A percentile compares a stretch with the other conserved stretches of the same genome.
Conservation (phyloP, 306 rosid species). For the Phaseolus lunatus region DNA sequence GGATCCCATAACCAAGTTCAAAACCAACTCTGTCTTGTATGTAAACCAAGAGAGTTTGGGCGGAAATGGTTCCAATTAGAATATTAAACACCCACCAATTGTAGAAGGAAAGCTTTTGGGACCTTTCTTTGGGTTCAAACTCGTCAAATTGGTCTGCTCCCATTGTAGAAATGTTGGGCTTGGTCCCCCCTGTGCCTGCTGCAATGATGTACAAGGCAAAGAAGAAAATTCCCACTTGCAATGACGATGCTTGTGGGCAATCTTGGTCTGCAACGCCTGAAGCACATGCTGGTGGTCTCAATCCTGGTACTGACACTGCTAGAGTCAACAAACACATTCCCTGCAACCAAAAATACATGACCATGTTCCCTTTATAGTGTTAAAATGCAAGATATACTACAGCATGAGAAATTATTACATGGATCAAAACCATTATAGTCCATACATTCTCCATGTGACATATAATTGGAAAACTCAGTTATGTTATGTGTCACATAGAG, state of each 20-base stretch:
- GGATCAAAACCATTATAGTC: not conserved
- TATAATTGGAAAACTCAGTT: not conserved
- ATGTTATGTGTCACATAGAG: not conserved
- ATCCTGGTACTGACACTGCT: slow-evolving; percentile 63
- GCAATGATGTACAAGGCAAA: slow-evolving; percentile 72
- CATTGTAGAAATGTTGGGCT: slow-evolving; percentile 86
- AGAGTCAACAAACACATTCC: slow-evolving; percentile 73
- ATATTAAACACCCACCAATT: slow-evolving; percentile 87
- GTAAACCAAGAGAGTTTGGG: slow-evolving; percentile 69
- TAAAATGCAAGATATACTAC: not conserved
- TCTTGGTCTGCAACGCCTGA: slow-evolving; percentile 40
- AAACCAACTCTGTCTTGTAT: slow-evolving; percentile 84
- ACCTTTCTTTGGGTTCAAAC: slow-evolving; percentile 68
- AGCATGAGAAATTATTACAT: not conserved
- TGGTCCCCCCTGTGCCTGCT: slow-evolving; percentile 84
- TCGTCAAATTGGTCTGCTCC: slow-evolving; percentile 90
- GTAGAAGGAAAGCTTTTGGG: slow-evolving; percentile 72
- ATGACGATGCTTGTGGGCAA: slow-evolving; percentile 59
- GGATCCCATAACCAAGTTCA: slow-evolving; percentile 86
- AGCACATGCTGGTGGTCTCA: slow-evolving; percentile 71
- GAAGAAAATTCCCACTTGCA: slow-evolving; percentile 70
- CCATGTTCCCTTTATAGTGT: not conserved
- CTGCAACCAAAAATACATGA: slow-evolving; percentile 40
- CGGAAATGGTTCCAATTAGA: slow-evolving; percentile 71
- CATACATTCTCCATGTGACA: not conserved